Evolutionary conservation across 2,329 filamentous ascomycete genomes (phyloP).

Genomic region (Ceratocystis destructans): DNA sequence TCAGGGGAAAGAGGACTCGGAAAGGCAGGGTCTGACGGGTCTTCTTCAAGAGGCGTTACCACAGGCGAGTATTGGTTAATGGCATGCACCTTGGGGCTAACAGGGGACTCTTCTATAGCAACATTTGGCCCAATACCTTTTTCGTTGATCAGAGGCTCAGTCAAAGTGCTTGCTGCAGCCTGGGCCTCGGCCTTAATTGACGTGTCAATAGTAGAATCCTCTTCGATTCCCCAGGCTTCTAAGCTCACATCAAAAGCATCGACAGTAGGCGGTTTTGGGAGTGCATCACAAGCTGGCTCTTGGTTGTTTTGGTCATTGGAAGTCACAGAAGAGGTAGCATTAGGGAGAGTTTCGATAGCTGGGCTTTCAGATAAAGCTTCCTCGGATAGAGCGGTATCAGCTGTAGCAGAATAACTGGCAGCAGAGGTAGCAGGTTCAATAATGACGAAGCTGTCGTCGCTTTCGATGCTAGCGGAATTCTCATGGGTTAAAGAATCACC

Average conservation of each 20-base stretch:
- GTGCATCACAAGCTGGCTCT: background rate
- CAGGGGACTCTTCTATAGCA: background rate
- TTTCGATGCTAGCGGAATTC: background rate
- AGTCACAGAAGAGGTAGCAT: background rate
- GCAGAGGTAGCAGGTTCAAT: background rate
- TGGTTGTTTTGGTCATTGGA: background rate
- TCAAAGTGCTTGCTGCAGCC: background rate
- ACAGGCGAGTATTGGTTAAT: background rate
- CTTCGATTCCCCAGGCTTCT: slow-evolving; percentile 18
- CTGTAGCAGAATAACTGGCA: background rate
- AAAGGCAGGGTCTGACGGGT: background rate
- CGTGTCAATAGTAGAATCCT: slow-evolving; percentile 11
- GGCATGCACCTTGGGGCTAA: background rate
- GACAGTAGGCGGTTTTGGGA: background rate
- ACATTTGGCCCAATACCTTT: too few species aligned
- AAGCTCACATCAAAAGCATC: slow-evolving; percentile 10
- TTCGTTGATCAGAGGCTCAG: background rate
- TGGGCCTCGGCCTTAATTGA: background rate
- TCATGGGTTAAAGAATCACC: background rate
- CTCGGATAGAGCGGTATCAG: background rate
- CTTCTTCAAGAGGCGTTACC: background rate
- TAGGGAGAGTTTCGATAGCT: background rate
- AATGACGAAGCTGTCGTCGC: slow-evolving; percentile 11
- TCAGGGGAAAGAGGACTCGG: slow-evolving; percentile 8
- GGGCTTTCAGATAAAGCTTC: background rate